Evolutionary conservation across 805 yeast genomes (phyloP).

Genomic region (Blastobotrys terrestris): DNA sequence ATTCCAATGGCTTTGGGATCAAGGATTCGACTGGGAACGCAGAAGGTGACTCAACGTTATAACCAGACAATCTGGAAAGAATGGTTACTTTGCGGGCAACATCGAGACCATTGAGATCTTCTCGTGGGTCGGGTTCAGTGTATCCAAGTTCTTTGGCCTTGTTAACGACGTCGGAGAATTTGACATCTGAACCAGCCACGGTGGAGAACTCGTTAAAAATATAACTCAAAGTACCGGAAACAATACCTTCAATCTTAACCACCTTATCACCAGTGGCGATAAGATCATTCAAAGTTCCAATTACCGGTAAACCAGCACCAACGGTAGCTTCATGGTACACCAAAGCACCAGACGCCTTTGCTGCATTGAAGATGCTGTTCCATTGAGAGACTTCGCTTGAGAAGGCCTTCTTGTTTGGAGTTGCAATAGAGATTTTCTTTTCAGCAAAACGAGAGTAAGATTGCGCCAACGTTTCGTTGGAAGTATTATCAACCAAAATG

Average conservation of each 20-base stretch:
- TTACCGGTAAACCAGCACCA: conserved; percentile 96
- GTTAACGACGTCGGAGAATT: conserved; percentile 84
- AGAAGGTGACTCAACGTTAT: conserved; percentile 75
- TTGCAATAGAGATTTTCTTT: conserved; percentile 85
- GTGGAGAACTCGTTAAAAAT: conserved; percentile 91
- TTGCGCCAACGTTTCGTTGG: conserved; percentile 70
- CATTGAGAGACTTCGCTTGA: conserved; percentile 70
- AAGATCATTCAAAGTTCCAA: conserved; percentile 82
- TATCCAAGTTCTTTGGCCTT: conserved; percentile 88
- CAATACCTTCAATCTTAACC: conserved; percentile 88
- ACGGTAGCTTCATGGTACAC: conserved; percentile 98
- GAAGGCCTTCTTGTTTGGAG: conserved; percentile 98
- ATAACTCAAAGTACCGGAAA: conserved; percentile 92
- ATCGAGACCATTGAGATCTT: conserved; percentile 95
- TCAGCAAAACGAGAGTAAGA: conserved; percentile 68
- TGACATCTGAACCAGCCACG: conserved; percentile 46
- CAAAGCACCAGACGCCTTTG: conserved; percentile 52
- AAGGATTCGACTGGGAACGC: conserved; percentile 92
- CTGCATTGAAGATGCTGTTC: conserved; percentile 60
- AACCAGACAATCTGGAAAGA: conserved; percentile 87
- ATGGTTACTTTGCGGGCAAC: conserved; percentile 98
- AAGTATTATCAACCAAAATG: conserved; percentile 90
- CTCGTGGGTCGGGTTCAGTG: conserved; percentile 99
- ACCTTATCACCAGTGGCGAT: conserved; percentile 90
- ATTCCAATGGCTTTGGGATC: conserved; percentile 80